Base-by-base conservation (phyloP, 768 basidiomycete species). In the Hygrophoropsis aurantiaca region DNA sequence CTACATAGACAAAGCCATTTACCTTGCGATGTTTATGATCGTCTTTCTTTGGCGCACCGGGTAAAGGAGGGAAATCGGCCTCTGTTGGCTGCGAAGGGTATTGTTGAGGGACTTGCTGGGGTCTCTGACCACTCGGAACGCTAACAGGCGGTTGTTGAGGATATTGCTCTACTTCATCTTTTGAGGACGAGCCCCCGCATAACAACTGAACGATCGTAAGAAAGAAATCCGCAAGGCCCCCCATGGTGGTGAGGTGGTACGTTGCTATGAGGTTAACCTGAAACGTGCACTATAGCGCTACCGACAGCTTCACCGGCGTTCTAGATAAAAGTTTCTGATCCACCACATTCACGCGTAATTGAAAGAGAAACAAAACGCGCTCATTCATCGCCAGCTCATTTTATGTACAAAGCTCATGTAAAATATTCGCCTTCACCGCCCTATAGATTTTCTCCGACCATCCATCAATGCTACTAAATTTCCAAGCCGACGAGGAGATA, bases 401-500 rank as follows among this genome's bases (percentile, higher is more conserved):
- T 7, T 30, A 30, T 30, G 13, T 30, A 30, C 27, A 30, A 13
- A 30, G 13, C 27, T 30, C 27, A 13, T 30, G 13, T n/a, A n/a
- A n/a, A n/a, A n/a, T n/a, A n/a, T n/a, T n/a, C n/a, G n/a, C n/a
- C n/a, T n/a, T n/a, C n/a, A n/a, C n/a, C n/a, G n/a, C n/a, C n/a
- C n/a, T n/a, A n/a, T n/a, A n/a, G n/a, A n/a, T n/a, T 55, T 62
- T 62, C 64, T 62, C 49, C 51, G 59, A 54, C 65, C 63, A 11
- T 40, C 32, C 20, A 9, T 20, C 18, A 16, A 33, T 32, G 33
- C 21, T 40, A 47, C 56, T 71, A 91, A 50, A 94, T 82, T 58
- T 93, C 91, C 66, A 94, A 71, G 33, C 92, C 92, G 45, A 94
- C 87, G 38, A 94, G 82, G 27, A 94, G 80, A 62, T 84, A 90